Base-by-base conservation (phyloP, 163 green algal species). In the Prototheca stagnorum region DNA sequence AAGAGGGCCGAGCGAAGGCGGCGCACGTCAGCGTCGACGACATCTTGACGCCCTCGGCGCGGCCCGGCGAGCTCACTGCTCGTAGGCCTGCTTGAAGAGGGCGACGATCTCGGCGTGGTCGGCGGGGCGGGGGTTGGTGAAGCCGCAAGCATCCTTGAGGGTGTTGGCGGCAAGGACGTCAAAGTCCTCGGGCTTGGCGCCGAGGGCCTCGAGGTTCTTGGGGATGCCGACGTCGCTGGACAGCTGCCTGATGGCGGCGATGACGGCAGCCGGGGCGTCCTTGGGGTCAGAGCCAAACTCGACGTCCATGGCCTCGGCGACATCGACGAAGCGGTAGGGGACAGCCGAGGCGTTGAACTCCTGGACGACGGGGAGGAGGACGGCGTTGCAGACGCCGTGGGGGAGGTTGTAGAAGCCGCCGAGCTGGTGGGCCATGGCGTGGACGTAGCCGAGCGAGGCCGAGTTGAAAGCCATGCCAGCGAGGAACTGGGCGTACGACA, bases 401-500 rank as follows among this genome's bases (percentile, higher is more conserved):
- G 60, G 49, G 19, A 69, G 54, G 49, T 69, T 49, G 44, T 64
- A 64, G 21, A 64, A 57, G 33, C 60, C 61, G 20, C 61, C 61
- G 23, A 64, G 49, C 45, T 70, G 61, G 45, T 70, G 61, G 3
- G 48, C 45, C 61, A 70, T 70, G 27, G 61, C 61, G 39, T 70
- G 61, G 17, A 56, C 49, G 25, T 56, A 56, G 36, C 51, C 36
- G 29, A 62, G 29, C 19, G 53, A 42, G 8, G 61, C 61, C 3
- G 35, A 57, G 51, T 70, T 70, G 50, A 70, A 70, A 14, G 61
- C 61, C 45, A 59, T 62, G 29, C 61, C 61, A 8, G 62, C 62
- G 24, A 71, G 48, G 47, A 56, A 65, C 54, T 64, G 48, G 12
- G 56, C 62, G 37, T 71, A 71, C 28, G 34, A 42, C 62, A 71